Evolutionary conservation across 768 basidiomycete genomes (phyloP).

Genomic region (Macrocybe gigantea): DNA sequence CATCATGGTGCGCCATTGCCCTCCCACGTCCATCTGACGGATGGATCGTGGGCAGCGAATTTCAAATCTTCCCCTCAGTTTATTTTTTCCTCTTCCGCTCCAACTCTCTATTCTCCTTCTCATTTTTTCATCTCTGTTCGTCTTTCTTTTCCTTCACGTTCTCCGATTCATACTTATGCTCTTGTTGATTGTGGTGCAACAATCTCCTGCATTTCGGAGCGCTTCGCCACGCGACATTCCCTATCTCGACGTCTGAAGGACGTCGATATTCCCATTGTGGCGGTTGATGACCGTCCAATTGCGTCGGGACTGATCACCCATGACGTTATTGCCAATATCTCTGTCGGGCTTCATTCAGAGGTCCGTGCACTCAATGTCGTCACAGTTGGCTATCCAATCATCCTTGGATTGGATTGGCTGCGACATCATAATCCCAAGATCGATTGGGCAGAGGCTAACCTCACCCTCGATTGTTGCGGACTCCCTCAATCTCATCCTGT

Average conservation of each 20-base stretch:
- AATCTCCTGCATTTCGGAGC: slow-evolving; percentile 28
- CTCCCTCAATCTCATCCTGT: slow-evolving; percentile 12
- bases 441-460: slow-evolving; percentile 21
- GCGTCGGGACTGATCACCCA: slow-evolving; percentile 34
- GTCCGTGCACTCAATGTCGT: slow-evolving; percentile 21
- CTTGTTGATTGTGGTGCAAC: slow-evolving; percentile 32
- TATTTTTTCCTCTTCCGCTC: slow-evolving; percentile 14
- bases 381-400: slow-evolving; percentile 25
- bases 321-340: slow-evolving; percentile 23
- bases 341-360: slow-evolving; percentile 23
- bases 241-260: slow-evolving; percentile 23
- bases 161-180: slow-evolving; percentile 25
- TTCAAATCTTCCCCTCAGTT: slow-evolving; percentile 10
- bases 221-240: slow-evolving; percentile 24
- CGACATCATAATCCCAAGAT: slow-evolving; percentile 25
- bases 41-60: slow-evolving; percentile 13
- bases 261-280: slow-evolving; percentile 26
- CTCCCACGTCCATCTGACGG: slow-evolving; percentile 11
- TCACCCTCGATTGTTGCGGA: slow-evolving; percentile 20
- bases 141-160: slow-evolving; percentile 23
- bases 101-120: slow-evolving; percentile 6
- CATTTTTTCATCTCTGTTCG: slow-evolving; percentile 24
- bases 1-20: slow-evolving; percentile 1
- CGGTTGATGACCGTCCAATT: slow-evolving; percentile 31
- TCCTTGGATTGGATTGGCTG: slow-evolving; percentile 33